phyloP scores from a whole-genome alignment of 768 basidiomycete species.

The Tylopilus vinaceipallidus region DNA sequence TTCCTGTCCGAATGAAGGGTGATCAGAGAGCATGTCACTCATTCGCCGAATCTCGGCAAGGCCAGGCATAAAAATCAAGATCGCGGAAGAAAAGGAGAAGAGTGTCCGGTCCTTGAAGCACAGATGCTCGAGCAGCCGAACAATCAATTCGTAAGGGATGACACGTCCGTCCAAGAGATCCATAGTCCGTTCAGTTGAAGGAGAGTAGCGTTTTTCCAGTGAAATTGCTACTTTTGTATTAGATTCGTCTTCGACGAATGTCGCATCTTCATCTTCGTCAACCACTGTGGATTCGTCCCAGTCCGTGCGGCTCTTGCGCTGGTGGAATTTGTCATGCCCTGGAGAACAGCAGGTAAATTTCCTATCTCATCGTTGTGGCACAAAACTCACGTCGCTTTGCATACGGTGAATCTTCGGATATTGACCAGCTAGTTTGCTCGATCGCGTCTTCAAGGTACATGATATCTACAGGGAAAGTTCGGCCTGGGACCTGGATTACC shows the following conservation, averaged over 20 bases:
- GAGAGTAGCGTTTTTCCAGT: constrained; percentile 79
- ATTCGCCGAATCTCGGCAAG: constrained; percentile 89
- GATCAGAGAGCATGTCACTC: constrained; percentile 76
- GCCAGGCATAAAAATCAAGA: constrained; percentile 93
- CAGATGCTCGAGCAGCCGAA: constrained; percentile 76
- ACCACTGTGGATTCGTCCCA: constrained; percentile 74
- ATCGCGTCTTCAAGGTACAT: constrained; percentile 90
- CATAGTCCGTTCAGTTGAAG: constrained; percentile 70
- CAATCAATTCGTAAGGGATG: constrained; percentile 89
- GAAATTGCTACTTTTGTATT: constrained; percentile 37
- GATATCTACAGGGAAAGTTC: constrained; percentile 90
- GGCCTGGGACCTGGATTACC: constrained; percentile 83
- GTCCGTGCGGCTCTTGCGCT: constrained; percentile 60
- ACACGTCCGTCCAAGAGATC: constrained; percentile 84
- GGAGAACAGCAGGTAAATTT: constrained; percentile 1
- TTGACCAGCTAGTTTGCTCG: constrained; percentile 74
- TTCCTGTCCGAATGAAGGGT: constrained; percentile 63
- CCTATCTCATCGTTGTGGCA: not conserved
- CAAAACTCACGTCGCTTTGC: constrained; percentile 59
- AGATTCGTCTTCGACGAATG: constrained; percentile 19
- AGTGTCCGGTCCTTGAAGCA: constrained; percentile 66
- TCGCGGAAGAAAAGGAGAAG: constrained; percentile 65
- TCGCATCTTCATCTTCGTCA: constrained; percentile 67
- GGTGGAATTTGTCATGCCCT: constrained; percentile 66
- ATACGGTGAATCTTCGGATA: constrained; percentile 79